Evolutionary conservation across 192 early-diverging fungal species (phyloP).

Genomic region (Coemansia asiatica): DNA sequence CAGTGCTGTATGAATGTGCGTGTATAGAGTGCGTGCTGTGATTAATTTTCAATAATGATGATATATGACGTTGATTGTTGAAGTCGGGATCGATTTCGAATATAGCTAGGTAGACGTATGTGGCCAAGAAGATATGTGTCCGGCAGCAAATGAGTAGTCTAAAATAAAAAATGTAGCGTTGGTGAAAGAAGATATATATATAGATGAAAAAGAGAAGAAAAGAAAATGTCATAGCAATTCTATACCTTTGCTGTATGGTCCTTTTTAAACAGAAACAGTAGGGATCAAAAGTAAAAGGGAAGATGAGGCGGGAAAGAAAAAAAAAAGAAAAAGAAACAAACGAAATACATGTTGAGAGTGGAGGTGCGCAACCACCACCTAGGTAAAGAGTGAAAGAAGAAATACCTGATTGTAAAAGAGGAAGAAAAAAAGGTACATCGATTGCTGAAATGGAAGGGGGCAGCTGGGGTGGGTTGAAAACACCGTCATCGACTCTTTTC

Average conservation of each 20-base stretch:
- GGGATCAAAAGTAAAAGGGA: background rate
- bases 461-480: slow-evolving; percentile 1
- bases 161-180: background rate
- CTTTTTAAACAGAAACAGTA: slow-evolving; percentile 1
- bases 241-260: background rate
- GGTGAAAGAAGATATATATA: background rate
- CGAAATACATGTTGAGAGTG: background rate
- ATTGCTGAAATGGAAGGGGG: slow-evolving; percentile 1
- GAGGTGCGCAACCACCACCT: slow-evolving; percentile 1
- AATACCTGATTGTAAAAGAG: slow-evolving; percentile 4
- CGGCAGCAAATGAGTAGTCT: slow-evolving; percentile 1
- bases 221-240: background rate
- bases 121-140: background rate
- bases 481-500: slow-evolving; percentile 7
- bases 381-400: background rate
- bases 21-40: background rate
- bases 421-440: background rate
- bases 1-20: background rate
- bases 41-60: background rate
- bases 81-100: background rate
- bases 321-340: slow-evolving; percentile 4
- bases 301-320: background rate
- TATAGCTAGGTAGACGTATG: background rate
- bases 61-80: background rate
- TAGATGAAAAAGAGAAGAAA: background rate